Evolutionary conservation across 2,329 filamentous ascomycete genomes (phyloP).

Genomic region (Sarocladium brachiariae): DNA sequence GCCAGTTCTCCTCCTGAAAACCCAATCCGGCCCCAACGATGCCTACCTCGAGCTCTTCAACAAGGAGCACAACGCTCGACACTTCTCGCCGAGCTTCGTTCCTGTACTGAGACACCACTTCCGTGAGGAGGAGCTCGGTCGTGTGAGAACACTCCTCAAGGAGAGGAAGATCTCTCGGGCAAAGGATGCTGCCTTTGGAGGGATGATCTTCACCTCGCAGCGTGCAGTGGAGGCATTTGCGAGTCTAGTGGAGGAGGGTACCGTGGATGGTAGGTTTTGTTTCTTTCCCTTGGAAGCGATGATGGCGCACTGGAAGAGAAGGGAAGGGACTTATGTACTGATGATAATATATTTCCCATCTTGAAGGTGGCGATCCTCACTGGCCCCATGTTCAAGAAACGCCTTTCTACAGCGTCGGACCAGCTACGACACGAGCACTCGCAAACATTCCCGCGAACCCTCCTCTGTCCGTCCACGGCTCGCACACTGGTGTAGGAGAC

Average conservation of each 20-base stretch:
- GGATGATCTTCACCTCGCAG: conserved; percentile 80
- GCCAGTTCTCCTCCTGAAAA: conserved; percentile 69
- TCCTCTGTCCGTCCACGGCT: conserved; percentile 61
- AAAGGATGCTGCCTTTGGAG: conserved; percentile 50
- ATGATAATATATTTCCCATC: too few relatives aligned
- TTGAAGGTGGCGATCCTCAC: conserved; percentile 11
- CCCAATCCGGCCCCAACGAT: conserved; percentile 64
- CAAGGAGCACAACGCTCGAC: conserved; percentile 18
- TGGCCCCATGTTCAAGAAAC: conserved; percentile 52
- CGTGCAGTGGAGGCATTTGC: conserved; percentile 74
- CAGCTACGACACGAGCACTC: conserved; percentile 72
- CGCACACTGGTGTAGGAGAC: conserved; percentile 80
- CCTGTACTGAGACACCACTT: conserved; percentile 71
- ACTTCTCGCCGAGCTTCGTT: conserved; percentile 63
- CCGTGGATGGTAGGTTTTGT: conserved; percentile 18
- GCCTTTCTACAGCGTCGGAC: conserved; percentile 70
- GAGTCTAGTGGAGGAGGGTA: conserved; percentile 50
- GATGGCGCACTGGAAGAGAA: too few relatives aligned
- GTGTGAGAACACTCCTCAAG: conserved; percentile 44
- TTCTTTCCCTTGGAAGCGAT: too few relatives aligned
- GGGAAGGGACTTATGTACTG: too few relatives aligned
- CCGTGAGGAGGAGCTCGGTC: conserved; percentile 48
- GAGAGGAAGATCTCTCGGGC: conserved; percentile 32
- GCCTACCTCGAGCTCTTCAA: conserved; percentile 65
- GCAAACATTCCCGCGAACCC: conserved; percentile 43